Conservation (phyloP, 305 asterid genomes). For the Fraxinus albicans region DNA sequence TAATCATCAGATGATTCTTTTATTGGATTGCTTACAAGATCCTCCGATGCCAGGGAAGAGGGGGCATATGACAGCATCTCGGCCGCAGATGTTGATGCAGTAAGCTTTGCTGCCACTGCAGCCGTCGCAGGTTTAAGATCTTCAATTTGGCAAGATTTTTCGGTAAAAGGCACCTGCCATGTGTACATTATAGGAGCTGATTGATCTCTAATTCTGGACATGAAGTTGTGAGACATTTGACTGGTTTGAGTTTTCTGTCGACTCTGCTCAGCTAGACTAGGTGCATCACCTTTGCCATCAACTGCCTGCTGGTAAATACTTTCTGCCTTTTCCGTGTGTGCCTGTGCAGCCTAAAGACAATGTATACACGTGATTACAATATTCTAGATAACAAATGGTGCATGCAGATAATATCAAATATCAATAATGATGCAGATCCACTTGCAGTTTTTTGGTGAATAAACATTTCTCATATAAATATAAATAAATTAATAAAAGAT, state of each 20-base stretch:
- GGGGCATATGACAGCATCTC: slow-evolving; percentile 78
- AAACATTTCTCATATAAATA: not conserved
- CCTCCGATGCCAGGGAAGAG: slow-evolving; percentile 80
- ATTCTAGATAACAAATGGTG: not conserved
- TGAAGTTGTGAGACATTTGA: slow-evolving; percentile 32
- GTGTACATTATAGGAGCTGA: slow-evolving; percentile 58
- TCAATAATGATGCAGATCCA: not conserved
- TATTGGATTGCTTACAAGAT: slow-evolving; percentile 48
- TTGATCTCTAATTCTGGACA: slow-evolving; percentile 42
- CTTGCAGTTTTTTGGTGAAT: not conserved
- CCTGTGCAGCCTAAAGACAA: slow-evolving; percentile 62
- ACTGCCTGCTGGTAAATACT: slow-evolving; percentile 44
- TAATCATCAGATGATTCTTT: slow-evolving; percentile 44
- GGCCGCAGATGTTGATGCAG: slow-evolving; percentile 84
- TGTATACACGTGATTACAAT: not conserved
- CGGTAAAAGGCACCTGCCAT: slow-evolving; percentile 42
- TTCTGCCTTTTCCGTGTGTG: slow-evolving; percentile 54
- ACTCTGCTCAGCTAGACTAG: slow-evolving; percentile 32
- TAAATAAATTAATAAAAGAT: too few species aligned
- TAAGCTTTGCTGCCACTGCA: slow-evolving; percentile 79
- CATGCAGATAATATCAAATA: not conserved
- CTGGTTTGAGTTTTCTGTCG: slow-evolving; percentile 31
- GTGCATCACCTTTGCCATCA: slow-evolving; percentile 32
- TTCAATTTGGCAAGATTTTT: slow-evolving; percentile 38
- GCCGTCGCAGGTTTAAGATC: slow-evolving; percentile 77